phyloP scores from a whole-genome alignment of 192 early-diverging fungal genomes.

The Coemansia reversa region DNA sequence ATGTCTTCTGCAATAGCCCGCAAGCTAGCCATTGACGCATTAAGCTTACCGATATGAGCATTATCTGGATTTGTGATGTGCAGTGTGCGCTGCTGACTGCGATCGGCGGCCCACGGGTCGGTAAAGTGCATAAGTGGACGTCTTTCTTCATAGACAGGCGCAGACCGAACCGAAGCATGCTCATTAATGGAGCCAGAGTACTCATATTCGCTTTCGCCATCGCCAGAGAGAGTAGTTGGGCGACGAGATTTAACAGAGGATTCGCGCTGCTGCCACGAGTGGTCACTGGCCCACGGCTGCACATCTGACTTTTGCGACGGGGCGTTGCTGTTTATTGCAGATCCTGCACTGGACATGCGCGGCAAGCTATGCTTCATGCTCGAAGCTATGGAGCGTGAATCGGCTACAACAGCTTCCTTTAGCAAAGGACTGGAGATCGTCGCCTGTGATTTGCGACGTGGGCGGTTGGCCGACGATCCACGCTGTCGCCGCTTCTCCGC shows the following conservation, averaged over 20 bases:
- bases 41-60: neutral
- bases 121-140: constrained; percentile 41
- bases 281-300: constrained; percentile 27
- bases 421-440: constrained; percentile 35
- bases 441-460: constrained; percentile 24
- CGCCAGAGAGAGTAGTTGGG: constrained; percentile 26
- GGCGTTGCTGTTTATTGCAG: constrained; percentile 19
- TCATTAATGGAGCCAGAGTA: constrained; percentile 28
- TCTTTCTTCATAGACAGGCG: constrained; percentile 27
- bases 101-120: constrained; percentile 50
- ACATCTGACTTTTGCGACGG: constrained; percentile 25
- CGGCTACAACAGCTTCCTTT: constrained; percentile 33
- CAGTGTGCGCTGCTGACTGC: constrained; percentile 23
- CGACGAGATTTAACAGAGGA: constrained; percentile 43
- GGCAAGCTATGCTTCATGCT: constrained; percentile 32
- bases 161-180: constrained; percentile 36
- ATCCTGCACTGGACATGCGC: constrained; percentile 37
- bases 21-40: constrained; percentile 17
- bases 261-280: constrained; percentile 40
- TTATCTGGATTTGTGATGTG: constrained; percentile 6
- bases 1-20: constrained; percentile 8
- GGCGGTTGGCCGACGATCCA: constrained; percentile 27
- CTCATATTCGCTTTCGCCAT: constrained; percentile 32
- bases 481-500: constrained; percentile 31
- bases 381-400: constrained; percentile 47